Percentiles rank a stretch among this genome's conserved stretches.
phyloP scores from a whole-genome alignment of 345 rosid genomes.

The Eucalyptus guilfoylei region DNA sequence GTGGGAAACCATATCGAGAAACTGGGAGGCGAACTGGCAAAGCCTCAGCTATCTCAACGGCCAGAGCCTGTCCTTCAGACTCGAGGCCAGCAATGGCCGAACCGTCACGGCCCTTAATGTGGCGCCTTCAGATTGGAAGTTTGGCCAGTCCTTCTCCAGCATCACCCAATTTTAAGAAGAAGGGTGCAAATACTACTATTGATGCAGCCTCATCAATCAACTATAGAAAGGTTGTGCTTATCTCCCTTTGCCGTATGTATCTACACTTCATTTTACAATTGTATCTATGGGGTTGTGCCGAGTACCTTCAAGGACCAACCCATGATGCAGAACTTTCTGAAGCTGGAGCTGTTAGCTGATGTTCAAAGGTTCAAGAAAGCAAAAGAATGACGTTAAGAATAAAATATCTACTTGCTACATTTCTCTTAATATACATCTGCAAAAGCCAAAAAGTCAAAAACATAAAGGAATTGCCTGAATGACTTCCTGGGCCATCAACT shows the following conservation, averaged over 20 bases:
- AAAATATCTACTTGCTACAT: not conserved
- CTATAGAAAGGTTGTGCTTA: not conserved
- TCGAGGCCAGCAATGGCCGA: constrained; percentile 35
- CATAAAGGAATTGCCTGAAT: not conserved
- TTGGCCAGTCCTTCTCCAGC: constrained; percentile 56
- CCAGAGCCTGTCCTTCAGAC: constrained; percentile 49
- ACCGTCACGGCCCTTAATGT: constrained; percentile 24
- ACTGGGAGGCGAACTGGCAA: constrained; percentile 72
- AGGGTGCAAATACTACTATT: not conserved
- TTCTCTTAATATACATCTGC: not conserved
- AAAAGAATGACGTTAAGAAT: not conserved
- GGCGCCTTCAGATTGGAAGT: constrained; percentile 45
- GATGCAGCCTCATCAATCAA: not conserved
- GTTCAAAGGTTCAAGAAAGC: not conserved
- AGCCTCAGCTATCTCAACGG: constrained; percentile 53
- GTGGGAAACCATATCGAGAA: constrained; percentile 57
- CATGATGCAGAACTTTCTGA: not conserved
- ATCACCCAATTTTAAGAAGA: constrained; percentile 32
- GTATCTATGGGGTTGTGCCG: not conserved
- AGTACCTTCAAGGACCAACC: not conserved
- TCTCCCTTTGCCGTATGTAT: not conserved
- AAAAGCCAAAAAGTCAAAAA: not conserved
- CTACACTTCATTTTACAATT: not conserved
- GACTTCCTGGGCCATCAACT: not conserved
- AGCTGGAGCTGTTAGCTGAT: not conserved